phyloP scores from a whole-genome alignment of 495 filamentous ascomycete genomes.

The Penicillium angulare region DNA sequence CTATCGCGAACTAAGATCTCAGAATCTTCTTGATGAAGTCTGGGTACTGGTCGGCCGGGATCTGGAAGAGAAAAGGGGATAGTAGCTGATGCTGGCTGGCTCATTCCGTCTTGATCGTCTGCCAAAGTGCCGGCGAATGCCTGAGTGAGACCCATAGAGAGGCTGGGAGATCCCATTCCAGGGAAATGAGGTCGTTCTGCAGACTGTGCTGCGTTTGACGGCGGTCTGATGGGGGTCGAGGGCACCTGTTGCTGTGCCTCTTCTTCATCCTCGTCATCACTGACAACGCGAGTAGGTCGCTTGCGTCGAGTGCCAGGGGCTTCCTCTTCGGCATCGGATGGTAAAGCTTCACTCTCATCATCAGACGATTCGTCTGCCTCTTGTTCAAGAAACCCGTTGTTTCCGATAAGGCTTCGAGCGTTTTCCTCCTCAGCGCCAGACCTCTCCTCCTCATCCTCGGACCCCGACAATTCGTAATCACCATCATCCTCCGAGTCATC shows the following conservation, averaged over 20 bases:
- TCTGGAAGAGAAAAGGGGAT: constrained; percentile 52
- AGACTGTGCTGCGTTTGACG: constrained; percentile 24
- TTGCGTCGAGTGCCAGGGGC: constrained; percentile 32
- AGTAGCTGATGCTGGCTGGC: constrained; percentile 41
- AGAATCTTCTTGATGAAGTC: constrained; percentile 43
- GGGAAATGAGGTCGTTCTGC: constrained; percentile 50
- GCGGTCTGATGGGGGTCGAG: constrained; percentile 34
- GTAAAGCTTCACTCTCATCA: constrained; percentile 21
- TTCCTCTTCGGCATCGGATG: constrained; percentile 27
- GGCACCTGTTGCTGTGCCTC: constrained; percentile 32
- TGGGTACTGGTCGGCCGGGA: constrained; percentile 44
- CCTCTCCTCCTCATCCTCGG: constrained; percentile 43
- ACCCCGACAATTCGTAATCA: constrained; percentile 54
- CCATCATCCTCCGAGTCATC: constrained; percentile 62
- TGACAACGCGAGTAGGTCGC: constrained; percentile 41
- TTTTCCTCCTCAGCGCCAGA: constrained; percentile 32
- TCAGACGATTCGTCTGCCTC: constrained; percentile 44
- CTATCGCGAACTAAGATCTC: constrained; percentile 65
- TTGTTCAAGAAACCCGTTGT: constrained; percentile 31
- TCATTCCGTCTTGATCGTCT: constrained; percentile 45
- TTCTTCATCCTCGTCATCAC: constrained; percentile 54
- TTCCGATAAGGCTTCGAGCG: constrained; percentile 34
- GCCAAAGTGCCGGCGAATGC: constrained; percentile 92
- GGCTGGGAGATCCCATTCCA: constrained; percentile 50
- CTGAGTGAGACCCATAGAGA: constrained; percentile 78